A percentile compares a stretch with the other conserved stretches of the same genome.
Conservation (phyloP, 169 alveolate species). For the Eimeria necatrix region DNA sequence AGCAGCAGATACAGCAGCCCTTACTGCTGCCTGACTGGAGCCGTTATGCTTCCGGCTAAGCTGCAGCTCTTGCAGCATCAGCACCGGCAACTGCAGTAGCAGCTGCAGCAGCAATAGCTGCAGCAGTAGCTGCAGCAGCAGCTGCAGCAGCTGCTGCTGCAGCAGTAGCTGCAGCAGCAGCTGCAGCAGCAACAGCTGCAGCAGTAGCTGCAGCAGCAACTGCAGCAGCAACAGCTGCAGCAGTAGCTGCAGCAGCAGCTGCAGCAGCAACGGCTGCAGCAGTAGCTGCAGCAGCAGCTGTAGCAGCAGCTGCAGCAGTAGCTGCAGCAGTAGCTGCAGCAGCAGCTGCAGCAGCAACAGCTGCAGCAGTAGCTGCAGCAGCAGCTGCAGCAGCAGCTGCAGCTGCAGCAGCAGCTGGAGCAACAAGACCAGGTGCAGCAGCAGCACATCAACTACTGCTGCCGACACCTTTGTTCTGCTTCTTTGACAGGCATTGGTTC, state of each 20-base stretch:
- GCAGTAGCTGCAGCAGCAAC: too few species aligned
- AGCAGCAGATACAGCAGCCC: neutral
- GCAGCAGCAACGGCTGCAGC: neutral
- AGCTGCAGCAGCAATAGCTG: neutral
- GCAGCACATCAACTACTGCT: neutral
- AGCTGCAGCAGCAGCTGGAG: neutral
- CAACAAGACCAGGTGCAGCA: neutral
- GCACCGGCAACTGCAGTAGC: neutral
- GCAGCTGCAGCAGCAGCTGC: neutral
- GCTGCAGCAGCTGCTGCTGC: neutral
- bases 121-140: neutral
- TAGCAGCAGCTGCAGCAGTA: neutral
- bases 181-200: neutral
- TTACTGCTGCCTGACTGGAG: neutral
- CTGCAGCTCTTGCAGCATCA: neutral
- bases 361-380: neutral
- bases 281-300: neutral
- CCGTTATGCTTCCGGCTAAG: neutral
- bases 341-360: neutral
- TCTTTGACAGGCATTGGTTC: constrained; percentile 1
- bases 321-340: neutral
- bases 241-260: neutral
- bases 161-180: neutral
- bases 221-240: neutral
- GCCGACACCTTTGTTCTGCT: constrained; percentile 19